A percentile compares a stretch with the other conserved stretches of the same genome.
Conservation (phyloP, 352 stramenopile species). For the Blastocystis sp. region DNA sequence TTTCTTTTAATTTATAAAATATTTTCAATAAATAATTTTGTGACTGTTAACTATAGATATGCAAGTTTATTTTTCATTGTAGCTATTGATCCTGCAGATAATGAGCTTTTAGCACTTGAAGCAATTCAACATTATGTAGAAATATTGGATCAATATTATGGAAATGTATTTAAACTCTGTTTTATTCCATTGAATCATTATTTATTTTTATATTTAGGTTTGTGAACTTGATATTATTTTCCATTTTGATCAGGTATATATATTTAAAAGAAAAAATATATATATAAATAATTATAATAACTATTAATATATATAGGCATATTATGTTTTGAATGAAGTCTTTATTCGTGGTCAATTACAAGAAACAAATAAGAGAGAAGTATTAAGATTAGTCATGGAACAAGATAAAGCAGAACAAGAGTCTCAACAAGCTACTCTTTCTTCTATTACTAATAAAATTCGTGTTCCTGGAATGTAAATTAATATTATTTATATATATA, state of each 20-base stretch:
- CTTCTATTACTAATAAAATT: no score
- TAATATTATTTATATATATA: constrained; percentile 20
- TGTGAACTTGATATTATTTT: constrained; percentile 94
- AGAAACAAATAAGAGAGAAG: constrained; percentile 74
- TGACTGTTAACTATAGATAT: constrained; percentile 50
- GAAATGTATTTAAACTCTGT: constrained; percentile 50
- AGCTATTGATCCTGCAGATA: constrained; percentile 76
- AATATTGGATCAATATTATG: constrained; percentile 86
- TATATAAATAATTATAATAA: constrained; percentile 64
- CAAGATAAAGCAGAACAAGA: constrained; percentile 70
- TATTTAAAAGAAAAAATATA: constrained; percentile 25
- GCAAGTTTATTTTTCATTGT: constrained; percentile 89
- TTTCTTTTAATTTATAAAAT: constrained; percentile 2
- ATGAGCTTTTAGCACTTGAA: constrained; percentile 87
- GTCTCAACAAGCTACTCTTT: constrained; percentile 55
- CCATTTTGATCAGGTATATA: constrained; percentile 87
- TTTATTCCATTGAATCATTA: no score
- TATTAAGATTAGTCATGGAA: constrained; percentile 61
- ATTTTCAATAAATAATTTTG: not conserved
- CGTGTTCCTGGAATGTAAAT: constrained; percentile 30
- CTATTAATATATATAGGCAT: constrained; percentile 52
- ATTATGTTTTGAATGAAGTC: constrained; percentile 98
- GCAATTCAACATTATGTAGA: constrained; percentile 92
- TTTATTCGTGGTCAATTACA: constrained; percentile 90
- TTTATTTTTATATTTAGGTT: constrained; percentile 48